Evolutionary conservation across 495 filamentous ascomycete species (phyloP), one percentile per base, ranked within the genome.

Genomic region (Talaromyces thailandensis): DNA sequence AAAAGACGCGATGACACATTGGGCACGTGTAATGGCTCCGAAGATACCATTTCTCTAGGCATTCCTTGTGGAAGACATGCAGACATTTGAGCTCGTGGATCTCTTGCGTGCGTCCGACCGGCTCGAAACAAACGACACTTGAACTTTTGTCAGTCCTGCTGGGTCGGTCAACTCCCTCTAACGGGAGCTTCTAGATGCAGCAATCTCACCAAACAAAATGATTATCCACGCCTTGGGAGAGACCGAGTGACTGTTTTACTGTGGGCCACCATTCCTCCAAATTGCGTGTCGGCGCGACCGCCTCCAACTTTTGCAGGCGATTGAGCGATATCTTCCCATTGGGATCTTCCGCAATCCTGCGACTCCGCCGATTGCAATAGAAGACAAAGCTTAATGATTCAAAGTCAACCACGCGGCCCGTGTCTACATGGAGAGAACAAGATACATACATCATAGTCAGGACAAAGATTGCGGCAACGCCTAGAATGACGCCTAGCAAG

Each of bases 61-160:
- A 79, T 58, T 78, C 75, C 16, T 72, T 70, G 56, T 80, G 77
- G 57, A 80, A 80, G 14, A 80, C 76, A 58, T 80, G 77, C 56
- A 76, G 65, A 55, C 77, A 80, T 53, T 71, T 74, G 56, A 80
- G 56, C 51, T 80, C 74, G 9, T 73, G 71, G 53, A 80, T 77
- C 53, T 77, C 73, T 40, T 80, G 71, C 2, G 68, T 64, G 28
- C 67, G 74, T 14, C 69, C 65, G 18, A 80, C 77, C 37, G 73
- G 68, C 12, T 80, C 77, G 21, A 80, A 67, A 53, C 77, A 80
- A 25, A 80, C 70, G 1, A 72, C 76, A 62, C 77, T 80, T 31
- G 16, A 31, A 43, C 24, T 14, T 6, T 56, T 28, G 25, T 57
- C 18, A 62, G 31, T 28, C 6, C 4, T 26, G 12, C 11, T 37